Conservation (phyloP, 139 green algal genomes). For the Closterium sp. region DNA sequence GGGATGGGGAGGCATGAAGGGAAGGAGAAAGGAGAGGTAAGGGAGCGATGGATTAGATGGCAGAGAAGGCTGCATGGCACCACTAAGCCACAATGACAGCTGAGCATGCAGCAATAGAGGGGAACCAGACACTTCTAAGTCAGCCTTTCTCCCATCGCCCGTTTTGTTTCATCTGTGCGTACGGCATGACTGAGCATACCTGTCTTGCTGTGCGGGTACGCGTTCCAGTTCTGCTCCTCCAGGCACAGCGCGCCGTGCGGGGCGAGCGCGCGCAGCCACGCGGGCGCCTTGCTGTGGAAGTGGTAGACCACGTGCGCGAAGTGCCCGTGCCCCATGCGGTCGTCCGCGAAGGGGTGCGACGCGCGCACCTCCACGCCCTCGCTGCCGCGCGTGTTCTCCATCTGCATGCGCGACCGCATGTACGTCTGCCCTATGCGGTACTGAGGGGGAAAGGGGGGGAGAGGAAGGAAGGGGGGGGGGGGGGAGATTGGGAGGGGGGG, state of each 20-base stretch:
- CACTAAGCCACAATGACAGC: too few relatives aligned
- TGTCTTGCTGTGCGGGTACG: background rate
- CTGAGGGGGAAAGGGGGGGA: background rate
- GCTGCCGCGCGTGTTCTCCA: slow-evolving; percentile 11
- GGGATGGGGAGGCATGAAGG: too few relatives aligned
- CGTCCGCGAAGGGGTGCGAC: background rate
- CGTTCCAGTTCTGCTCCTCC: slow-evolving; percentile 2
- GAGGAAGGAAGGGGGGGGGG: too few relatives aligned
- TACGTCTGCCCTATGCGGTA: slow-evolving; percentile 11
- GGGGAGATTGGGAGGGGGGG: too few relatives aligned
- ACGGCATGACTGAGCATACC: too few relatives aligned
- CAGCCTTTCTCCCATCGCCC: too few relatives aligned
- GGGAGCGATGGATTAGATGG: background rate
- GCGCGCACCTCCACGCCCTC: slow-evolving; percentile 1
- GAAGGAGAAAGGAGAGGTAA: too few relatives aligned
- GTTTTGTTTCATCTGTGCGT: too few relatives aligned
- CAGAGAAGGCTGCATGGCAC: background rate
- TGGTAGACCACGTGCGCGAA: slow-evolving; percentile 3
- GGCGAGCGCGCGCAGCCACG: slow-evolving; percentile 5
- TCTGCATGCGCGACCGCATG: slow-evolving; percentile 6
- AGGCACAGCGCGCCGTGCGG: background rate
- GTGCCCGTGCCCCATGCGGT: background rate
- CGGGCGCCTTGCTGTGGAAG: slow-evolving; percentile 7
- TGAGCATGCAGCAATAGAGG: too few relatives aligned
- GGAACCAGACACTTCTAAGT: too few relatives aligned